A percentile compares a stretch with the other conserved stretches of the same genome.
Evolutionary conservation across 2,329 filamentous ascomycete species (phyloP).

Genomic region (Dothistroma septosporum): DNA sequence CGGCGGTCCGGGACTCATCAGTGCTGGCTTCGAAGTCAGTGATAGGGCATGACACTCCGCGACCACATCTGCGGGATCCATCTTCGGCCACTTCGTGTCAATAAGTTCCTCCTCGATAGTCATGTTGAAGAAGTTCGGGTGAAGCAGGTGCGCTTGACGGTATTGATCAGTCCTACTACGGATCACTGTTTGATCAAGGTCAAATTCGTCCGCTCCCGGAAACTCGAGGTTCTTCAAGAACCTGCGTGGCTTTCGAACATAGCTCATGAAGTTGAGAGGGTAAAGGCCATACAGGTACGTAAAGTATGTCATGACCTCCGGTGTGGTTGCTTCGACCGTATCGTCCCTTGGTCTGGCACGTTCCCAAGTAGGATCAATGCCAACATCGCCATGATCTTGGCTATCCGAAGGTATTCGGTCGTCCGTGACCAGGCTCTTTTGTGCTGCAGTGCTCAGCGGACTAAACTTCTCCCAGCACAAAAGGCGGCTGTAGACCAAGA

Average conservation of each 20-base stretch:
- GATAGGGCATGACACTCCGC: conserved; percentile 74
- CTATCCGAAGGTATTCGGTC: conserved; percentile 34
- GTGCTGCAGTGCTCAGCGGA: conserved; percentile 32
- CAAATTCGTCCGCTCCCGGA: conserved; percentile 66
- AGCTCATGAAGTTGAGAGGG: conserved; percentile 81
- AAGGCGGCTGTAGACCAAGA: conserved; percentile 75
- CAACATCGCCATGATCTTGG: conserved; percentile 39
- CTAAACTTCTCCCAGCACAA: conserved; percentile 69
- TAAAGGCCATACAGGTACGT: conserved; percentile 80
- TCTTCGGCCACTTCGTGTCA: conserved; percentile 75
- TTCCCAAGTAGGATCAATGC: conserved; percentile 56
- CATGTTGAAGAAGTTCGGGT: conserved; percentile 78
- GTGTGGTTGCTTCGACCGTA: conserved; percentile 58
- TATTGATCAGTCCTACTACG: conserved; percentile 71
- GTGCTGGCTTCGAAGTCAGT: conserved; percentile 39
- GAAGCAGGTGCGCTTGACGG: conserved; percentile 66
- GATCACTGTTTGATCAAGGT: conserved; percentile 74
- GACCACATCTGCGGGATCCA: conserved; percentile 73
- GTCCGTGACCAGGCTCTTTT: conserved; percentile 34
- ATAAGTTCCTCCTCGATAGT: conserved; percentile 76
- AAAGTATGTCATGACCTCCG: conserved; percentile 70
- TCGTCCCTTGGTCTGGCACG: conserved; percentile 59
- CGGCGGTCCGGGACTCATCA: conserved; percentile 47
- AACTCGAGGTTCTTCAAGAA: conserved; percentile 71
- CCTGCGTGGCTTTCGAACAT: conserved; percentile 75